Percentiles rank a stretch among this genome's conserved stretches.
phyloP scores from a whole-genome alignment of 352 stramenopile genomes.

The Phytophthora europaea region DNA sequence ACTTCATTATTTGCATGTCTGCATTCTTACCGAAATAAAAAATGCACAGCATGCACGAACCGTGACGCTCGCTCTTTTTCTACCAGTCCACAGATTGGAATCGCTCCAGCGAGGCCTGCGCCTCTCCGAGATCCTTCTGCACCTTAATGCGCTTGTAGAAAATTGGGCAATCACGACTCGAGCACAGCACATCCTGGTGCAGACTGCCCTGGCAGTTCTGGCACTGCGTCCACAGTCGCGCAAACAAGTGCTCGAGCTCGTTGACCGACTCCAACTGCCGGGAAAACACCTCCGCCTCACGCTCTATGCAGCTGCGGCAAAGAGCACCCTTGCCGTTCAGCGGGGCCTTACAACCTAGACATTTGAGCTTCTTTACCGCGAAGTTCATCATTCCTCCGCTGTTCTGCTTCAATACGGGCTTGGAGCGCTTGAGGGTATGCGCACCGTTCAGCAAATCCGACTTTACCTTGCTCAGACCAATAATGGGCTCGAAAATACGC shows the following conservation, averaged over 20 bases:
- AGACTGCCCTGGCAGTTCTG: conserved; percentile 99
- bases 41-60: conserved; percentile 1
- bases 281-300: conserved; percentile 96
- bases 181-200: conserved; percentile 97
- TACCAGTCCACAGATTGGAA: conserved; percentile 93
- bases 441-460: conserved; percentile 96
- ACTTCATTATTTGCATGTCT: conserved; percentile 13
- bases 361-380: conserved; percentile 98
- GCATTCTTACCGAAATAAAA: conserved; percentile 4
- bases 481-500: conserved; percentile 99
- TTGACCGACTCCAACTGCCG: conserved; percentile 95
- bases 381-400: conserved; percentile 99
- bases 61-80: neutral
- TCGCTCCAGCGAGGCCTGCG: conserved; percentile 94
- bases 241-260: conserved; percentile 95
- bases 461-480: conserved; percentile 94
- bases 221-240: conserved; percentile 97
- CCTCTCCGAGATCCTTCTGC: conserved; percentile 97
- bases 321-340: conserved; percentile 91
- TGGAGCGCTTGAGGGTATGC: conserved; percentile 98
- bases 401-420: conserved; percentile 95
- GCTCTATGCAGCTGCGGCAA: conserved; percentile 95
- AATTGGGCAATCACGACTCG: conserved; percentile 98
- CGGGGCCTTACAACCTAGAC: conserved; percentile 97
- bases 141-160: conserved; percentile 99